Conservation (phyloP, 2,329 filamentous ascomycete species). For the Zalaria obscura region DNA sequence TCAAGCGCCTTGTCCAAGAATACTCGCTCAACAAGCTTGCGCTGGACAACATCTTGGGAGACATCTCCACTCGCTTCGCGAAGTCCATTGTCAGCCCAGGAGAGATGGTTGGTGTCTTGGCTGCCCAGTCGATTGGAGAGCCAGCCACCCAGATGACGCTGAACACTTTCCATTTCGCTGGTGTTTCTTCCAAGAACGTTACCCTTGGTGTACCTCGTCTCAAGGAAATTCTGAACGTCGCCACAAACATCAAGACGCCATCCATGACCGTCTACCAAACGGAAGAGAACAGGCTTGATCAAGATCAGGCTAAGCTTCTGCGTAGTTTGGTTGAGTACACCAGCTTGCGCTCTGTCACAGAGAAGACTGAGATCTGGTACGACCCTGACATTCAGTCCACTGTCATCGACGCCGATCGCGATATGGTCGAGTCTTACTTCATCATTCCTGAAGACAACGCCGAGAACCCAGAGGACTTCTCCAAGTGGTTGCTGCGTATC, state of each 20-base stretch:
- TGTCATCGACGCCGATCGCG: constrained; percentile 71
- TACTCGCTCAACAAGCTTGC: constrained; percentile 81
- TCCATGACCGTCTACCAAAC: constrained; percentile 88
- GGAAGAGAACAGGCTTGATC: constrained; percentile 43
- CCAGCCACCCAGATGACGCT: constrained; percentile 98
- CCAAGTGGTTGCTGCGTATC: constrained; percentile 89
- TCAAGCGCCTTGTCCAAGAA: constrained; percentile 79
- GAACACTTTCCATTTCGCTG: constrained; percentile 99
- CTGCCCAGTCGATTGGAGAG: constrained; percentile 96
- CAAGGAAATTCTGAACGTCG: constrained; percentile 98
- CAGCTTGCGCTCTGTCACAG: constrained; percentile 78
- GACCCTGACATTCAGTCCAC: constrained; percentile 82
- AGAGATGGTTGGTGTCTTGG: constrained; percentile 97
- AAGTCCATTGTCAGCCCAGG: constrained; percentile 78
- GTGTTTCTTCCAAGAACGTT: constrained; percentile 99
- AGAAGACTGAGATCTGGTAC: constrained; percentile 92
- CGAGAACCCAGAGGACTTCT: constrained; percentile 51
- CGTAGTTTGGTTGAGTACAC: constrained; percentile 91
- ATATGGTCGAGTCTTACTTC: constrained; percentile 96
- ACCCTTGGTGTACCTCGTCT: constrained; percentile 97
- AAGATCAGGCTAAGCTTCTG: constrained; percentile 71
- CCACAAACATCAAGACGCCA: constrained; percentile 95
- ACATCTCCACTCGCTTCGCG: constrained; percentile 78
- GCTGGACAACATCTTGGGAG: constrained; percentile 82
- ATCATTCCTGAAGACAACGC: constrained; percentile 78